A percentile compares a stretch with the other conserved stretches of the same genome.
Conservation (phyloP, 2,329 filamentous ascomycete genomes). For the Pseudocercospora cruenta region DNA sequence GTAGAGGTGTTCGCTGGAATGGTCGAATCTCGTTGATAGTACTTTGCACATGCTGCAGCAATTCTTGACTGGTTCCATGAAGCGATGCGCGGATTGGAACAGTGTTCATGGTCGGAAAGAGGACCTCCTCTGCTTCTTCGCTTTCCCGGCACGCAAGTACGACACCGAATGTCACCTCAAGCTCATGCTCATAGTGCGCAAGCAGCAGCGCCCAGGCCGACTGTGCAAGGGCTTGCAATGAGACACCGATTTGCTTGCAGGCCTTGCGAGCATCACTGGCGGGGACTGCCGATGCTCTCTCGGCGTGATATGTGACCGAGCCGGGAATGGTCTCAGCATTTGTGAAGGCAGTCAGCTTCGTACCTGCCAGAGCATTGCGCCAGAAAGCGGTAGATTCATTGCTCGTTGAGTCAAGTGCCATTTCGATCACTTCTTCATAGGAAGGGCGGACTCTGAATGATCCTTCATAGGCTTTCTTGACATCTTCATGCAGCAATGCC, state of each 20-base stretch:
- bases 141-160: slow-evolving; percentile 84
- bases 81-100: slow-evolving; percentile 73
- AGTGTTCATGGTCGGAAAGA: slow-evolving; percentile 94
- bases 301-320: slow-evolving; percentile 45
- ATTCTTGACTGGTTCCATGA: slow-evolving; percentile 66
- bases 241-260: slow-evolving; percentile 69
- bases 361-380: slow-evolving; percentile 66
- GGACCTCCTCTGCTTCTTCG: slow-evolving; percentile 65
- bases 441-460: slow-evolving; percentile 30
- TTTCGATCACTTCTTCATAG: slow-evolving; percentile 59
- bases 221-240: slow-evolving; percentile 75
- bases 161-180: slow-evolving; percentile 81
- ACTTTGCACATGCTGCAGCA: slow-evolving; percentile 74
- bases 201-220: slow-evolving; percentile 75
- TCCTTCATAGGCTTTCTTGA: slow-evolving; percentile 64
- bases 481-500: slow-evolving; percentile 70
- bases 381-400: slow-evolving; percentile 66
- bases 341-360: slow-evolving; percentile 47
- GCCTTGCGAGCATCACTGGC: slow-evolving; percentile 56
- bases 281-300: slow-evolving; percentile 51
- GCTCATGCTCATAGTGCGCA: slow-evolving; percentile 61
- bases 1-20: slow-evolving; percentile 76
- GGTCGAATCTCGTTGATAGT: slow-evolving; percentile 68
- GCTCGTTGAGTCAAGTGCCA: slow-evolving; percentile 54
- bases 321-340: slow-evolving; percentile 29